Evolutionary conservation across 106 monocot species (phyloP).

Genomic region (Alisma plantagoaquatica): DNA sequence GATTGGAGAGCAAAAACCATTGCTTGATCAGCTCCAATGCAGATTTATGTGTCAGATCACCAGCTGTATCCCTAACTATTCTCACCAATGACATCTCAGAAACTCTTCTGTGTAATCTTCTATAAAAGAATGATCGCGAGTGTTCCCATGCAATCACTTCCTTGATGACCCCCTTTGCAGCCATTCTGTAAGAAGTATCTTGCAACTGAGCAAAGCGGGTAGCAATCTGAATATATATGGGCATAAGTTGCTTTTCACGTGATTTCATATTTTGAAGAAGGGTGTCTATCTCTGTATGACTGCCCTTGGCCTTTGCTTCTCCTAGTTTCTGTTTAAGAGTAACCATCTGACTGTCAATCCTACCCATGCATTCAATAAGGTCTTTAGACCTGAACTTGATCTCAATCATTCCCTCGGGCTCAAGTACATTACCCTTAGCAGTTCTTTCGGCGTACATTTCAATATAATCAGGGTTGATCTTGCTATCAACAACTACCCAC

Average conservation of each 20-base stretch:
- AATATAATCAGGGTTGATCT: conserved; percentile 93
- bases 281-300: conserved; percentile 24
- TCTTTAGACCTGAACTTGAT: conserved; percentile 90
- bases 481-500: conserved; percentile 99
- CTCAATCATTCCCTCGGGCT: conserved; percentile 97
- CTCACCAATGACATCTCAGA: conserved; percentile 45
- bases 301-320: conserved; percentile 27
- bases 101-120: conserved; percentile 69
- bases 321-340: conserved; percentile 40
- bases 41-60: conserved; percentile 42
- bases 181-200: conserved; percentile 85
- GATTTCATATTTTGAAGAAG: conserved; percentile 35
- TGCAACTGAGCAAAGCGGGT: conserved; percentile 91
- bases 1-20: conserved; percentile 44
- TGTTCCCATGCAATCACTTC: conserved; percentile 77
- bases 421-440: conserved; percentile 93
- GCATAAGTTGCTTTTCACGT: conserved; percentile 68
- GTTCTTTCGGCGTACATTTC: conserved; percentile 96
- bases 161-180: conserved; percentile 68
- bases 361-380: conserved; percentile 77
- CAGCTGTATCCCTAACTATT: conserved; percentile 50
- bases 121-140: conserved; percentile 84
- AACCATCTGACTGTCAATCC: conserved; percentile 64
- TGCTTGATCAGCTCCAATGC: conserved; percentile 64
- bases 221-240: conserved; percentile 84